phyloP scores from a whole-genome alignment of 2,329 filamentous ascomycete genomes.

The Trichoderma hamatum region DNA sequence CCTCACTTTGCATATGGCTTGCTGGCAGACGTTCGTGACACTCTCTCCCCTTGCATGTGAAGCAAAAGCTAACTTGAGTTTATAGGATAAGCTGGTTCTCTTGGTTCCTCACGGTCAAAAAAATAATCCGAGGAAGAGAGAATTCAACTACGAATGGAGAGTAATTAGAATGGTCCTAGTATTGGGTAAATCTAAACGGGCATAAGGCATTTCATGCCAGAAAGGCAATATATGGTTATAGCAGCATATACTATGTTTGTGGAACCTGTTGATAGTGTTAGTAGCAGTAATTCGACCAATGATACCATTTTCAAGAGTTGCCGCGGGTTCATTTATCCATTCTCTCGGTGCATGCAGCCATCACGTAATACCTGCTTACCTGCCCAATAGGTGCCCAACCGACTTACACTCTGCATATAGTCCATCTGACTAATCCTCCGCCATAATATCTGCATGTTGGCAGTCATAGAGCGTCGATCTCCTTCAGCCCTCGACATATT shows the following conservation, averaged over 20 bases:
- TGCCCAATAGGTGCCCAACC: background rate
- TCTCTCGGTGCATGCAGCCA: background rate
- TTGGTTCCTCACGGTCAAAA: background rate
- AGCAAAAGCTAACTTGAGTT: background rate
- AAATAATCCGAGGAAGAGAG: background rate
- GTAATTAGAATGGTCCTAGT: no score
- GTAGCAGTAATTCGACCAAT: background rate
- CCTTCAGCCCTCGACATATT: background rate
- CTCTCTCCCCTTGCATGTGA: no score
- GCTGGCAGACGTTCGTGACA: constrained; percentile 12
- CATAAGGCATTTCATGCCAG: background rate
- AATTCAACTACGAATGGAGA: background rate
- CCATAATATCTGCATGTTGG: background rate
- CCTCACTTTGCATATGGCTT: background rate
- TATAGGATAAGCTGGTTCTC: constrained; percentile 1
- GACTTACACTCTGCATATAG: background rate
- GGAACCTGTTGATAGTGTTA: background rate
- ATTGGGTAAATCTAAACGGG: background rate
- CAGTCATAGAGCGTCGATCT: background rate
- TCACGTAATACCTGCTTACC: background rate
- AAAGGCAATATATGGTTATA: background rate
- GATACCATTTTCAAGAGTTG: background rate
- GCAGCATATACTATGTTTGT: background rate
- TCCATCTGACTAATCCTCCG: background rate
- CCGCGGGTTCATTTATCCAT: background rate